Evolutionary conservation across 352 stramenopile genomes (phyloP).

Genomic region (Elongisporangium prolatum): DNA sequence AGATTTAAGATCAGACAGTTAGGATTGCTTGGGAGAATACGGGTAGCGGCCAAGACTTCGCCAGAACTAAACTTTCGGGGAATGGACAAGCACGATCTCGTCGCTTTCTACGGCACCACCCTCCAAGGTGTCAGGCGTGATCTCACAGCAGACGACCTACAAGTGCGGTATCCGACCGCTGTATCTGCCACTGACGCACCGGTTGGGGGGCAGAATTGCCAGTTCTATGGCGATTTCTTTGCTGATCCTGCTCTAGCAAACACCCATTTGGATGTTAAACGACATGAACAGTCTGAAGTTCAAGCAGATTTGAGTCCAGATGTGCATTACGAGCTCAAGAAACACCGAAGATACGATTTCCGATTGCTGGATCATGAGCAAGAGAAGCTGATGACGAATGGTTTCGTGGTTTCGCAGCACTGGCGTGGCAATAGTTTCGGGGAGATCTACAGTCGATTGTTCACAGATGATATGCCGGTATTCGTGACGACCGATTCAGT

Average conservation of each 20-base stretch:
- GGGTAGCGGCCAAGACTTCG: no score
- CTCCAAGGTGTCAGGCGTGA: no score
- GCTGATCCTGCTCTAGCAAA: neutral
- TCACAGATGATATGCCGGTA: slow-evolving; percentile 8
- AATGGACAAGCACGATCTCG: no score
- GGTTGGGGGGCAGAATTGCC: neutral
- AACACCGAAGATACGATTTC: slow-evolving; percentile 3
- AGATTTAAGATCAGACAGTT: no score
- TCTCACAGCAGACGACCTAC: neutral
- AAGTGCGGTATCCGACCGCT: neutral
- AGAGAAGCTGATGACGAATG: neutral
- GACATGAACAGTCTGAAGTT: no score
- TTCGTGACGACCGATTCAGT: slow-evolving; percentile 10
- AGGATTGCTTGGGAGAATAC: no score
- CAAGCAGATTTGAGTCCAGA: no score
- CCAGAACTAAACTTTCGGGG: no score
- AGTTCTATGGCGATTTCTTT: slow-evolving; percentile 1
- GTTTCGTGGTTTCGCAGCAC: slow-evolving; percentile 4
- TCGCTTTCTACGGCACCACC: no score
- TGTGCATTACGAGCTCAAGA: no score
- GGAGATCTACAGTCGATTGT: slow-evolving; percentile 5
- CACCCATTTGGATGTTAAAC: neutral
- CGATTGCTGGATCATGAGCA: slow-evolving; percentile 4
- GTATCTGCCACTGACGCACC: neutral
- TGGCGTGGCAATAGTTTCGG: slow-evolving; percentile 3